These are phyloP conservation scores for Comarum palustre DNA, from an alignment of 306 rosid species.

Conservation along the genomic window DNA sequence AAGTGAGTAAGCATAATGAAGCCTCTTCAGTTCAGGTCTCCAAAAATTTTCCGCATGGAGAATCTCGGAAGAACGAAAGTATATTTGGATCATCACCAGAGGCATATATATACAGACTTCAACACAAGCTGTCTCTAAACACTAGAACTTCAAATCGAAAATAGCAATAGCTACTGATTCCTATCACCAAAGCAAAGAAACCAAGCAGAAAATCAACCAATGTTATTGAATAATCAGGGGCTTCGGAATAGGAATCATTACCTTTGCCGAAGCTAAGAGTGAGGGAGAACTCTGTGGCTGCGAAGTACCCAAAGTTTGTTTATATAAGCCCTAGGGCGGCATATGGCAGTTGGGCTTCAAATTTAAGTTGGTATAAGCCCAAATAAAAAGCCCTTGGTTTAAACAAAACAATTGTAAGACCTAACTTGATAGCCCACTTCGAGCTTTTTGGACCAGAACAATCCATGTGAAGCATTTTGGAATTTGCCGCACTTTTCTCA, in stretches of 20 bases:
- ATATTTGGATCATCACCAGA: conserved; percentile 6
- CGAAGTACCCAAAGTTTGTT: not conserved
- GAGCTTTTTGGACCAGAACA: no score
- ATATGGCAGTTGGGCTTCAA: not conserved
- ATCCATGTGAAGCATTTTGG: no score
- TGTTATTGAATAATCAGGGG: not conserved
- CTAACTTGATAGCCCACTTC: no score
- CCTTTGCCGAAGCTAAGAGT: not conserved
- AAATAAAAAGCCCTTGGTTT: no score
- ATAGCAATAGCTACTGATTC: not conserved
- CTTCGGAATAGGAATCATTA: not conserved
- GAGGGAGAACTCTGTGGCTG: not conserved
- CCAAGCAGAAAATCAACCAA: not conserved
- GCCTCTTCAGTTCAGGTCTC: conserved; percentile 95
- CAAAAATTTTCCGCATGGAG: conserved; percentile 53
- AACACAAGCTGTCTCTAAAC: not conserved
- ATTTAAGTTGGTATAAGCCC: not conserved
- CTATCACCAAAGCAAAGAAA: not conserved
- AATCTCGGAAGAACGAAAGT: conserved; percentile 19
- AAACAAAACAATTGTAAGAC: no score
- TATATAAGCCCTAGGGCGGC: not conserved
- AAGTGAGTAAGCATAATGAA: not conserved
- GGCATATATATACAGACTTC: not conserved
- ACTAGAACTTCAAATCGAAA: not conserved
- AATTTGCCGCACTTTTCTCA: no score